Base-by-base conservation (phyloP, 1,284 basidiomycete genomes). In the Limonomyces culmigenus region DNA sequence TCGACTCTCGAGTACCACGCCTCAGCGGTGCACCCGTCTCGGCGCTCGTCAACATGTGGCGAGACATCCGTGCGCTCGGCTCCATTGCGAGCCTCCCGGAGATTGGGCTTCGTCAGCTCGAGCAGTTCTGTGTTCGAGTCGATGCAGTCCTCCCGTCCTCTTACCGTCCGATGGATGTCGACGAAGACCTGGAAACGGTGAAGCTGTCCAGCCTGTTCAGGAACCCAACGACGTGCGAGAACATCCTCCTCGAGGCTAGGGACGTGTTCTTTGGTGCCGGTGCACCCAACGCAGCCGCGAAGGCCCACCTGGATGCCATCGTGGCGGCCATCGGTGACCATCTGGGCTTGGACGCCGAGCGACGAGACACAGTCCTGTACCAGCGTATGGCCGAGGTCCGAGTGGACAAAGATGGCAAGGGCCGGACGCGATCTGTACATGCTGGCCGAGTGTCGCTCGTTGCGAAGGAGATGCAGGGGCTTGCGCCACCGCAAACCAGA, bases 191-290 rank as follows among this genome's bases (percentile, higher is more conserved):
- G n/a, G 46, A 53, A 1, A 37, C 48, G 1, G 8, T 8, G 8
- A 30, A 50, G 3, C 55, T 66, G 14, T 51, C 59, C 10, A 49
- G 54, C 2, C 45, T 75, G 8, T 74, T 87, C 45, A 62, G 74
- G n/a, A 87, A 91, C 51, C 74, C 80, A 3, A 58, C 70, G 0
- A 52, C 91, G 8, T 77, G 92, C 38, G 93, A 98, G 51, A 86
- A 93, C 39, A 75, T 95, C 17, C 91, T 84, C 47, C 63, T 92
- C 31, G 87, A 95, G 51, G 87, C 86, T 0, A 69, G 80, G 18
- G 95, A 98, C 52, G 73, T 95, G 18, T 97, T 98, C 58, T 83
- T 97, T 42, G 89, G 87, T 16, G 65, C 69, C 18, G 74, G 74
- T 32, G 51, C 62, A 20, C 58, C 66, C 27, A 76, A 70, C 3